A percentile compares a stretch with the other conserved stretches of the same genome.
These are phyloP conservation scores for Flaveria ramosissima DNA, from an alignment of 129 eudicot species.

Conservation along the genomic window DNA sequence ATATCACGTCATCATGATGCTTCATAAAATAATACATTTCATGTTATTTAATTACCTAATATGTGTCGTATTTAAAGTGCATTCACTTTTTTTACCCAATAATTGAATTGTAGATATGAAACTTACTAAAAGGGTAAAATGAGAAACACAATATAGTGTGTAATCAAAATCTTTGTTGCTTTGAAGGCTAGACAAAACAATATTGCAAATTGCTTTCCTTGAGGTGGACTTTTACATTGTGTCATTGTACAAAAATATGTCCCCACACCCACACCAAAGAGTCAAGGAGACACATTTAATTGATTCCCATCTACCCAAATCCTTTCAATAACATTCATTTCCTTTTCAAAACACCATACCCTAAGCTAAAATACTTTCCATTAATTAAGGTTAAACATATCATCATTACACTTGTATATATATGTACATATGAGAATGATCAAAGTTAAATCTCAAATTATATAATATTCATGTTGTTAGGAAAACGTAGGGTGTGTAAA, in stretches of 20 bases:
- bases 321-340: conserved; percentile 16
- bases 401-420: neutral
- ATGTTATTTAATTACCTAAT: neutral
- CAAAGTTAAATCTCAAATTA: neutral
- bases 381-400: neutral
- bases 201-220: conserved; percentile 38
- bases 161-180: conserved; percentile 40
- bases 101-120: neutral
- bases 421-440: neutral
- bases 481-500: neutral
- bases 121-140: conserved; percentile 8
- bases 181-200: conserved; percentile 38
- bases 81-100: neutral
- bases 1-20: neutral
- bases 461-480: neutral
- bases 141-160: conserved; percentile 17
- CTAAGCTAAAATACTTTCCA: neutral
- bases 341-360: neutral
- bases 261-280: conserved; percentile 27
- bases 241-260: conserved; percentile 31
- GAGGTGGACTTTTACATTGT: conserved; percentile 31
- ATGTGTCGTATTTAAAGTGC: neutral
- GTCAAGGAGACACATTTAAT: conserved; percentile 41
- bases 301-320: conserved; percentile 30
- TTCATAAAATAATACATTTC: neutral